A percentile compares a stretch with the other conserved stretches of the same genome.
Evolutionary conservation across 768 basidiomycete species (phyloP).

Genomic region (Candolleomyces eurysporus): DNA sequence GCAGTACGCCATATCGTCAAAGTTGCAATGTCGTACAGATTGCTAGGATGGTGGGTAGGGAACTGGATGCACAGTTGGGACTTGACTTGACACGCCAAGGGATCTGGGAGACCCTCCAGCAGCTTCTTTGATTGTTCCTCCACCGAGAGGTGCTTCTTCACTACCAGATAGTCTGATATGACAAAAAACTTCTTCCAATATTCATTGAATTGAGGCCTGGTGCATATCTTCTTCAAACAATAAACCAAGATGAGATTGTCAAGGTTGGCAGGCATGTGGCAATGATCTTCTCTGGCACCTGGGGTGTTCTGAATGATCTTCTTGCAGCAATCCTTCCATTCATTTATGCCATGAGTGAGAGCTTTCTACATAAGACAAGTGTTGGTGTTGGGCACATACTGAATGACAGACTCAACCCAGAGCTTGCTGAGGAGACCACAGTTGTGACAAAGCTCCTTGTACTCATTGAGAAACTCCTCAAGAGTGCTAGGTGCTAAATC

Average conservation of each 20-base stretch:
- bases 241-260: constrained; percentile 1
- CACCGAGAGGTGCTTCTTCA: neutral
- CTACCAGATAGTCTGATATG: neutral
- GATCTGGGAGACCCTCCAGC: constrained; percentile 9
- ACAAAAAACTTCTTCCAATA: constrained; percentile 8
- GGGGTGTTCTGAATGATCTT: neutral
- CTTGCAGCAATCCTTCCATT: neutral
- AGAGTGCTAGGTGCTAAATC: neutral
- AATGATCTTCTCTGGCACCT: neutral
- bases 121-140: constrained; percentile 4
- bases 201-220: constrained; percentile 4
- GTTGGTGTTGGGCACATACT: neutral
- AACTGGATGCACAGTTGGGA: constrained; percentile 8
- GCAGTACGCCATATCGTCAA: no score
- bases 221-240: neutral
- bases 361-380: neutral
- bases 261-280: constrained; percentile 2
- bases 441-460: neutral
- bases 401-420: neutral
- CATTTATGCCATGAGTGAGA: neutral
- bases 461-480: neutral
- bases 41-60: constrained; percentile 10
- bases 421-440: neutral
- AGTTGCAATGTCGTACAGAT: constrained; percentile 1
- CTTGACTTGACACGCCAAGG: constrained; percentile 1